A percentile compares a stretch with the other conserved stretches of the same genome.
Conservation (phyloP, 2,329 filamentous ascomycete genomes). For the Hortaea sp. region DNA sequence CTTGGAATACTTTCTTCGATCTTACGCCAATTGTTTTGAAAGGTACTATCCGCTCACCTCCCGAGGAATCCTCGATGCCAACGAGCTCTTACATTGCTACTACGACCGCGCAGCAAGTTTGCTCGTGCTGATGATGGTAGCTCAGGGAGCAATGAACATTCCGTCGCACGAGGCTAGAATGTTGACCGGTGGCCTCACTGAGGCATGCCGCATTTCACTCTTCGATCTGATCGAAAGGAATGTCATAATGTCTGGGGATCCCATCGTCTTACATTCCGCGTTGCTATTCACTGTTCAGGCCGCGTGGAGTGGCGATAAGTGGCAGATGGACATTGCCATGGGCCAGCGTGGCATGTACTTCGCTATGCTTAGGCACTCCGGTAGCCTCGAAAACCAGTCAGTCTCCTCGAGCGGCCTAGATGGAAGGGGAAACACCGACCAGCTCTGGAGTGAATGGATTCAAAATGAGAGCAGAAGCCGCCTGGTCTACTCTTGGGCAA, state of each 20-base stretch:
- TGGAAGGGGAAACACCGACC: constrained; percentile 38
- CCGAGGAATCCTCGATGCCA: constrained; percentile 52
- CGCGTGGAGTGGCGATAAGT: constrained; percentile 66
- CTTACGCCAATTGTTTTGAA: constrained; percentile 56
- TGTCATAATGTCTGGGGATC: constrained; percentile 56
- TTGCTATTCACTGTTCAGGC: constrained; percentile 58
- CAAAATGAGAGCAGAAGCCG: constrained; percentile 54
- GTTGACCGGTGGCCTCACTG: constrained; percentile 56
- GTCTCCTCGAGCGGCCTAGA: constrained; percentile 36
- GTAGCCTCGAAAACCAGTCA: constrained; percentile 46
- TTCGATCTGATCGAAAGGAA: constrained; percentile 65
- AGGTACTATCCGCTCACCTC: constrained; percentile 56
- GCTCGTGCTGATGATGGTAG: constrained; percentile 61
- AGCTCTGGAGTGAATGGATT: constrained; percentile 55
- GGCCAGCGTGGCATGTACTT: constrained; percentile 65
- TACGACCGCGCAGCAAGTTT: constrained; percentile 57
- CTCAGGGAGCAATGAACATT: constrained; percentile 58
- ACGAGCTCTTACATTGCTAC: constrained; percentile 52
- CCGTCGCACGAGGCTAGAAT: constrained; percentile 55
- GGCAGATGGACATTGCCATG: constrained; percentile 69
- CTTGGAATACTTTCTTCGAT: constrained; percentile 56
- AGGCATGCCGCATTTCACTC: constrained; percentile 61
- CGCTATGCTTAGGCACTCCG: constrained; percentile 60
- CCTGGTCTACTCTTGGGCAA: constrained; percentile 65
- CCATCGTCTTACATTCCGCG: constrained; percentile 53